Evolutionary conservation across 345 rosid species (phyloP), one percentile per base, ranked within the genome.

Genomic region (Gossypium stocksii): DNA sequence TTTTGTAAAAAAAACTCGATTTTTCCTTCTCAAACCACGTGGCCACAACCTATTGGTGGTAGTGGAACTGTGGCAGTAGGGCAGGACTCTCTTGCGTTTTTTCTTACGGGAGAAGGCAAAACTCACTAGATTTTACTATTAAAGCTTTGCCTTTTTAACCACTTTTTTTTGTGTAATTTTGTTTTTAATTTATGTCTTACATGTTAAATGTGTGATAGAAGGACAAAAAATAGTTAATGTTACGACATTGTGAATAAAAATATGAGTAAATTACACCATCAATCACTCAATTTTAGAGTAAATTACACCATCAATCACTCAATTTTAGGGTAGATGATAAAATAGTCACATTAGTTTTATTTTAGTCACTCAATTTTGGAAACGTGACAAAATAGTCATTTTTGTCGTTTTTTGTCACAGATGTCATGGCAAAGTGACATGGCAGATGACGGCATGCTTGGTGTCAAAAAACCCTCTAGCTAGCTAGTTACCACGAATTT

Each of bases 191-290:
- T 14, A 9, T 19, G 10, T 56, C 14, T 56, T 20, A 34, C 53
- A 1, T 67, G 75, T 58, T 27, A 72, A 82, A 74, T 27, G 76
- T 49, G 57, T 9, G 67, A 43, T 43, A 78, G 15, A 48, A 38
- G 80, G 29, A 0, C 29, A 27, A 27, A 27, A 6, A 34, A 34
- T 34, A 4, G 38, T 34, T 34, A 34, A 34, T 4, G 6, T 34
- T 34, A 34, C 6, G 6, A 0, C 38, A 0, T 34, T 34, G 0
- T 34, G 6, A 34, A 34, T 34, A 34, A 34, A 34, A 27, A 3
- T 27, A 27, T 0, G 0, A 27, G 2, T 27, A 3, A 27, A 27
- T 27, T 27, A 27, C 0, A 27, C 0, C 0, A 27, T 3, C 34
- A 0, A 0, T 3, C 0, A 27, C 0, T 27, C 0, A 27, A 27